phyloP scores from a whole-genome alignment of 179 eudicot genomes.

The Silene noctiflora region DNA sequence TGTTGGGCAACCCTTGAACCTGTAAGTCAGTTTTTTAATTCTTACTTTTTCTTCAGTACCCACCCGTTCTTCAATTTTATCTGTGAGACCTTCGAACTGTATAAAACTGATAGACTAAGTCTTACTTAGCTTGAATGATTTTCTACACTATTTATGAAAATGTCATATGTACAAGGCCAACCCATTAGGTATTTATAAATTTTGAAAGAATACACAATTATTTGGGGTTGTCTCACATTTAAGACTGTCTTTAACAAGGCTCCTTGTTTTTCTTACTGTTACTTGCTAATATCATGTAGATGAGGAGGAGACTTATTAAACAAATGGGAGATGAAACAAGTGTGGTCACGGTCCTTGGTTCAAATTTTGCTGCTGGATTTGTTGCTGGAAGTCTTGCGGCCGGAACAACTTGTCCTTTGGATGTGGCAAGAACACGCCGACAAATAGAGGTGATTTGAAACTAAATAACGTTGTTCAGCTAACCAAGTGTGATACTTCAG shows the following conservation, averaged over 20 bases:
- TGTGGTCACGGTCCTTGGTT: conserved; percentile 47
- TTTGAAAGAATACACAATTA: not conserved
- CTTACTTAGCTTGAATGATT: too few relatives aligned
- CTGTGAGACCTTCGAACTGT: too few relatives aligned
- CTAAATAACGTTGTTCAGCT: not conserved
- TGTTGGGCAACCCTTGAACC: conserved; percentile 98
- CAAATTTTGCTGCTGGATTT: conserved; percentile 85
- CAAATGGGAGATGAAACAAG: conserved; percentile 52
- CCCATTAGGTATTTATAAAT: not conserved
- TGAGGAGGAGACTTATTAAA: conserved; percentile 52
- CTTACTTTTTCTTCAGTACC: not conserved
- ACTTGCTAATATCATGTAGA: conserved; percentile 30
- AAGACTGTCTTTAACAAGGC: not conserved
- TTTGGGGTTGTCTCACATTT: not conserved
- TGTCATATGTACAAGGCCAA: too few relatives aligned
- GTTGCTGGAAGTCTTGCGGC: conserved; percentile 91
- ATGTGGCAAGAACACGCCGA: conserved; percentile 90
- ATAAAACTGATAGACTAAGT: too few relatives aligned
- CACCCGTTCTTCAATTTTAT: not conserved
- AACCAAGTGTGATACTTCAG: not conserved
- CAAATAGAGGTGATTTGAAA: conserved; percentile 72
- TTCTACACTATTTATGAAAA: too few relatives aligned
- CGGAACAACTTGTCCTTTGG: conserved; percentile 82
- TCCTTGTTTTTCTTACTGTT: conserved; percentile 12
- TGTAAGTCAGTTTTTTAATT: conserved; percentile 36